Conservation (phyloP, 306 rosid species). For the Ziziphus jujuba region DNA sequence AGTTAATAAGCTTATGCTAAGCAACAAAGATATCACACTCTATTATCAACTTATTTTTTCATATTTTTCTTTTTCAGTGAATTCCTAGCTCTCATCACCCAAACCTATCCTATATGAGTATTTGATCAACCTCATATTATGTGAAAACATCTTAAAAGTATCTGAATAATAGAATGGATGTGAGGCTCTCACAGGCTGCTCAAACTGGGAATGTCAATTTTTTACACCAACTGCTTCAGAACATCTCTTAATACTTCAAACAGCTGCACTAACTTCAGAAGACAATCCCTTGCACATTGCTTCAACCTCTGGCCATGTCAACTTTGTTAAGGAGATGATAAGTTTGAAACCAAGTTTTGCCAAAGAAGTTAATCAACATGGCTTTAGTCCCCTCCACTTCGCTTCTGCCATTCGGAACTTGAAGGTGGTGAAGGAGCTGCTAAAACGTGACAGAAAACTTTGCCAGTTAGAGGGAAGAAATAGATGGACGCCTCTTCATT, state of each 20-base stretch:
- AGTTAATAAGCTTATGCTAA: neutral
- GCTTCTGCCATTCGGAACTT: conserved; percentile 31
- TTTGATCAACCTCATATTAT: neutral
- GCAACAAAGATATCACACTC: conserved; percentile 38
- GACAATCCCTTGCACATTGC: conserved; percentile 15
- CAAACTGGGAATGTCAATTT: conserved; percentile 10
- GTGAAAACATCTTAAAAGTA: neutral
- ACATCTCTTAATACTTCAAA: conserved; percentile 7
- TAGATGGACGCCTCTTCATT: conserved; percentile 38
- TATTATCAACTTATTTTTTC: neutral
- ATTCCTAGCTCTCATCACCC: neutral
- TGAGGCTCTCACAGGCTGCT: conserved; percentile 21
- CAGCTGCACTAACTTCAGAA: neutral
- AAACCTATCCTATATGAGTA: neutral
- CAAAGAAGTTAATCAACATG: conserved; percentile 22
- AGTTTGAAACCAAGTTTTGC: conserved; percentile 20
- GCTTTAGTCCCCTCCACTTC: conserved; percentile 29
- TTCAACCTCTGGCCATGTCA: too few species aligned
- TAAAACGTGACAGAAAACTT: conserved; percentile 21
- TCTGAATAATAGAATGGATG: too few species aligned
- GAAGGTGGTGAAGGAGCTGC: conserved; percentile 32
- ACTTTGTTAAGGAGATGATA: conserved; percentile 5
- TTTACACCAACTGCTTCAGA: conserved; percentile 12
- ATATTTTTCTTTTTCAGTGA: neutral
- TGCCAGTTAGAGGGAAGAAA: conserved; percentile 31